A percentile compares a stretch with the other conserved stretches of the same genome.
Evolutionary conservation across 2,329 filamentous ascomycete genomes (phyloP).

Genomic region (Stagonosporopsis chrysanthemi): DNA sequence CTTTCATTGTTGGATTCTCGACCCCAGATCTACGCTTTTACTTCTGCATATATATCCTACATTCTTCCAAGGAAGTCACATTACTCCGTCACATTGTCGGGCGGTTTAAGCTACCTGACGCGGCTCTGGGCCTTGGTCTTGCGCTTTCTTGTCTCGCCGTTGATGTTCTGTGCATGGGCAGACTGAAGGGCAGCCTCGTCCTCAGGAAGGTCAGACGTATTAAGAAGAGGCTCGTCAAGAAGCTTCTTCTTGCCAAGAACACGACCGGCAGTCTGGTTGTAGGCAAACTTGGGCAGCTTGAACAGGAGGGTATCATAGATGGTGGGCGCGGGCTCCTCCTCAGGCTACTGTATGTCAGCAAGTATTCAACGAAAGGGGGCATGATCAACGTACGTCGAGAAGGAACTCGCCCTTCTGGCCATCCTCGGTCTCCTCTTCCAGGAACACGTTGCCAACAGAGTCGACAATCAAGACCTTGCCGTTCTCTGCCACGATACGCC

Average conservation of each 20-base stretch:
- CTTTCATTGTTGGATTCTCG: background rate
- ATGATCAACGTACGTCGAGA: conserved; percentile 74
- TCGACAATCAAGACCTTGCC: conserved; percentile 95
- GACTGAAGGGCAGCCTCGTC: conserved; percentile 52
- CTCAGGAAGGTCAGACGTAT: conserved; percentile 47
- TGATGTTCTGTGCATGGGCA: conserved; percentile 54
- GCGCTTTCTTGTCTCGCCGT: conserved; percentile 55
- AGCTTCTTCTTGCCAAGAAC: conserved; percentile 50
- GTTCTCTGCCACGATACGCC: conserved; percentile 90
- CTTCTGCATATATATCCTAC: conserved; percentile 16
- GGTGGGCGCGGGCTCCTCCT: conserved; percentile 80
- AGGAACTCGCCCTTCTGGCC: conserved; percentile 83
- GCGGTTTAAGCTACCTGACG: conserved; percentile 25
- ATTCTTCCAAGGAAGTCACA: conserved; percentile 7
- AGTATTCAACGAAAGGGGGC: conserved; percentile 1
- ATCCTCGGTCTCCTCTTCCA: conserved; percentile 91
- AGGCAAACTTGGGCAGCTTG: conserved; percentile 78
- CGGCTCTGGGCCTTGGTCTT: conserved; percentile 40
- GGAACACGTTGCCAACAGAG: conserved; percentile 86
- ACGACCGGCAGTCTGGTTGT: conserved; percentile 59
- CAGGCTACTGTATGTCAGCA: conserved; percentile 61
- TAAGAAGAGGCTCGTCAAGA: conserved; percentile 47
- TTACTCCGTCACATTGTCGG: background rate
- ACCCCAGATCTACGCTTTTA: background rate
- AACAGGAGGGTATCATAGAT: conserved; percentile 83